A percentile compares a stretch with the other conserved stretches of the same genome.
Conservation (phyloP, 306 rosid species). For the Castanospermum australe region DNA sequence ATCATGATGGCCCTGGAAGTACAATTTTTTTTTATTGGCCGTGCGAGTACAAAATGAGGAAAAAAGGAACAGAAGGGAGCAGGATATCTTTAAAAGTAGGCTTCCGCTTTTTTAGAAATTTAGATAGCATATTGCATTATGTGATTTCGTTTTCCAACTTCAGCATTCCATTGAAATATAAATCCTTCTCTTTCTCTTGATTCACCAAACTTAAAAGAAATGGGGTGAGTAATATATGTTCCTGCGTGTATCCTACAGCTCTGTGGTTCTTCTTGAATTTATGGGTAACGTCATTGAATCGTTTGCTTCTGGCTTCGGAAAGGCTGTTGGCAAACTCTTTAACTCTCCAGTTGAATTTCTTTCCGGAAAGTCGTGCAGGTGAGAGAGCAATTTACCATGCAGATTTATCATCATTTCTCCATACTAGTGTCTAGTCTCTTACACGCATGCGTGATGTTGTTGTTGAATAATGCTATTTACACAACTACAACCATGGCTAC, state of each 20-base stretch:
- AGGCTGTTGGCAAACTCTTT: constrained; percentile 45
- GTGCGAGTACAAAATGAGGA: neutral
- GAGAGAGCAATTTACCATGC: neutral
- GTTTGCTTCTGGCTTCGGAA: constrained; percentile 49
- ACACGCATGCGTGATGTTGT: neutral
- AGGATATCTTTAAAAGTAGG: neutral
- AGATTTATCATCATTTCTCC: neutral
- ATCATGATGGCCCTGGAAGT: neutral
- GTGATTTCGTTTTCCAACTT: neutral
- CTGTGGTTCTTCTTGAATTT: neutral
- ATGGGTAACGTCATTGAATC: constrained; percentile 62
- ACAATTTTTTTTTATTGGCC: neutral
- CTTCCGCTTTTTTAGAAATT: neutral
- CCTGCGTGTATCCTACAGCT: neutral
- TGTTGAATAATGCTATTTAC: neutral
- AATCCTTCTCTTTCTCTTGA: neutral
- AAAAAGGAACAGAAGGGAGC: neutral
- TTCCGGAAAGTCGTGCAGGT: constrained; percentile 78
- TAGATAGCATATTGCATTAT: neutral
- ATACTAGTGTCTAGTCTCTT: neutral
- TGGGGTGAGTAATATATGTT: constrained; percentile 6
- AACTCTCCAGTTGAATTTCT: constrained; percentile 60
- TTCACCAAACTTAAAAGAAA: neutral
- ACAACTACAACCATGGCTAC: neutral
- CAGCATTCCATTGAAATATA: constrained; percentile 4